Base-by-base conservation (phyloP, 257 asterid species). In the Buddleja alternifolia region DNA sequence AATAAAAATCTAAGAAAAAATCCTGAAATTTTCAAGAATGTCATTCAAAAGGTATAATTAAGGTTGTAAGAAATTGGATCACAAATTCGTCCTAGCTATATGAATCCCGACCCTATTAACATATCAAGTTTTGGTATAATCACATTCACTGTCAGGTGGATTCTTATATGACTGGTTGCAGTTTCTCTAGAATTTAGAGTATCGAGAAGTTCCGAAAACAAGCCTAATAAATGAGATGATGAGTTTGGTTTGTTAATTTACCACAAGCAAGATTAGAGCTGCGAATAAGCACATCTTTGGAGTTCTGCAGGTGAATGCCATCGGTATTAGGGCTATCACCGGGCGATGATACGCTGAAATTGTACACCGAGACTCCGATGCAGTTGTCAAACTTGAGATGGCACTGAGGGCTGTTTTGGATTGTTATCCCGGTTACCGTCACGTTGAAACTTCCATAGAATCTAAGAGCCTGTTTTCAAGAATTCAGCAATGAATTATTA, bases 251-350 rank as follows among this genome's bases (percentile, higher is more conserved):
- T 45, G n/a, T n/a, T n/a, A n/a, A 75, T 66, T 84, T 85, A 90
- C 95, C 98, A 36, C 97, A 90, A 68, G 83, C 88, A 52, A 93
- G 75, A 64, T 58, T 85, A 12, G 90, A 65, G 20, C 82, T 85
- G 42, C 87, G 94, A 67, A 93, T 88, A 5, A 87, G 83, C 42
- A 86, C 96, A 5, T 88, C 97, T 61, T 83, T 93, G 17, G 99
- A 88, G 85, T 93, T 93, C 78, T 93, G 96, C 44, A 93, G 76
- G 77, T 93, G 99, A 75, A 93, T 90, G n/a, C 99, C 99, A 16
- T 93, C 97, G 0, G 99, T 93, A 47, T 93, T 93, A 15, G 96
- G 99, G 72, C 99, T 93, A 56, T 88, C 86, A 3, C 96, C 92
- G 0, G 99, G 99, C 7, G 97, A 93, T 2, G 86, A 81, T 41